Evolutionary conservation across 1,284 basidiomycete genomes (phyloP).

Genomic region (Macrocystidia cucumis): DNA sequence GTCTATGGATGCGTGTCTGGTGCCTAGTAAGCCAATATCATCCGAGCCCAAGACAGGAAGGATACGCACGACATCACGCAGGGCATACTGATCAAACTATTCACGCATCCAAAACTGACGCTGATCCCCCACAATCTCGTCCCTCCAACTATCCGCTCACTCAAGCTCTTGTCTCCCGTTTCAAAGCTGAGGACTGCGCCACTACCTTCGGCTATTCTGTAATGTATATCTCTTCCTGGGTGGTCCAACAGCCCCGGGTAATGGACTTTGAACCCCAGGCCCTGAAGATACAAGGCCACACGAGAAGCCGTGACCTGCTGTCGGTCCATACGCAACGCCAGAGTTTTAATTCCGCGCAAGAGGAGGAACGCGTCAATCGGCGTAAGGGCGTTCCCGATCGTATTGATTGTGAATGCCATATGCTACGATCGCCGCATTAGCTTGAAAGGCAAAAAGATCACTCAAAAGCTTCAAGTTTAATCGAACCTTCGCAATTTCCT

Average conservation of each 20-base stretch:
- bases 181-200: slow-evolving; percentile 95
- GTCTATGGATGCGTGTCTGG: slow-evolving; percentile 95
- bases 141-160: slow-evolving; percentile 89
- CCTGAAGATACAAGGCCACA: slow-evolving; percentile 84
- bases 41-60: slow-evolving; percentile 8
- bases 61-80: slow-evolving; percentile 93
- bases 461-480: slow-evolving; percentile 1
- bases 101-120: slow-evolving; percentile 97
- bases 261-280: slow-evolving; percentile 88
- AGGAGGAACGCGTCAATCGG: slow-evolving; percentile 97
- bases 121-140: slow-evolving; percentile 96
- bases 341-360: slow-evolving; percentile 93
- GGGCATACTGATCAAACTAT: slow-evolving; percentile 98
- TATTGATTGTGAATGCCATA: slow-evolving; percentile 90
- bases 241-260: slow-evolving; percentile 89
- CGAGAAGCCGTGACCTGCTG: slow-evolving; percentile 82
- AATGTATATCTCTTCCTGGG: slow-evolving; percentile 83
- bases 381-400: slow-evolving; percentile 94
- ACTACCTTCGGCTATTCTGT: slow-evolving; percentile 81
- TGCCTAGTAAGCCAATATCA: slow-evolving; percentile 10
- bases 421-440: slow-evolving; percentile 34
- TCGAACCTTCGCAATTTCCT: slow-evolving; percentile 80
- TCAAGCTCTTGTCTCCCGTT: slow-evolving; percentile 87
- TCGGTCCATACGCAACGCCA: slow-evolving; percentile 94
- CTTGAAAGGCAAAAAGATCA: slow-evolving; percentile 5